These are phyloP conservation scores for Aspergillus funiculosus DNA, from an alignment of 495 filamentous ascomycete species.

Conservation along the genomic window DNA sequence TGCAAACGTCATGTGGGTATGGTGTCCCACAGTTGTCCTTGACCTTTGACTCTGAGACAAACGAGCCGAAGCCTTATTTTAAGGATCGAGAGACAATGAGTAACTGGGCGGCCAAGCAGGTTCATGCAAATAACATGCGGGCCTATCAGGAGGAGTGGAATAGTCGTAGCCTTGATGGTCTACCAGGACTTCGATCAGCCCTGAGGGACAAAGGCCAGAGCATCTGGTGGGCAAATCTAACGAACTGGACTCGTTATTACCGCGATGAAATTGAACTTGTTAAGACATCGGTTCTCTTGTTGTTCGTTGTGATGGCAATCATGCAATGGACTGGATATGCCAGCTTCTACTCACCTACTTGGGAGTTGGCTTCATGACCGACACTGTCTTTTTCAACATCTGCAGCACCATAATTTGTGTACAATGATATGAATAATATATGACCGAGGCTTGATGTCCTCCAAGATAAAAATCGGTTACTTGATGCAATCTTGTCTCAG, in stretches of 20 bases:
- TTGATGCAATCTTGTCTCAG: no score
- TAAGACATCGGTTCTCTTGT: constrained; percentile 15
- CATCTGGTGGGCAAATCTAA: constrained; percentile 12
- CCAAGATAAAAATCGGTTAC: no score
- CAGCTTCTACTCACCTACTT: not conserved
- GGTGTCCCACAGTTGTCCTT: constrained; percentile 43
- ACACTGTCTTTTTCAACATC: no score
- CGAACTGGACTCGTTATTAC: constrained; percentile 16
- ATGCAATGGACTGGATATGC: constrained; percentile 15
- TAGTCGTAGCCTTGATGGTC: constrained; percentile 45
- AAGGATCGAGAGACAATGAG: constrained; percentile 44
- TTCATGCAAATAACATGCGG: constrained; percentile 34
- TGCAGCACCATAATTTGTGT: no score
- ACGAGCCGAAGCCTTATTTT: constrained; percentile 20
- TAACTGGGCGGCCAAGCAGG: constrained; percentile 36
- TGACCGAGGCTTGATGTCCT: not conserved
- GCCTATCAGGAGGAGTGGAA: constrained; percentile 48
- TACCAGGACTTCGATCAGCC: constrained; percentile 46
- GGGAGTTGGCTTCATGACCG: no score
- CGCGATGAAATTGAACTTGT: constrained; percentile 19
- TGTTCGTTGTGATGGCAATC: constrained; percentile 19
- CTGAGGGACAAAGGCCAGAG: constrained; percentile 12
- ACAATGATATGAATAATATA: no score
- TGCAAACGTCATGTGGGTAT: constrained; percentile 54
- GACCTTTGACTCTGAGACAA: constrained; percentile 19